Evolutionary conservation across 2,329 filamentous ascomycete species (phyloP).

Genomic region (Cadophora luteo-olivacea): DNA sequence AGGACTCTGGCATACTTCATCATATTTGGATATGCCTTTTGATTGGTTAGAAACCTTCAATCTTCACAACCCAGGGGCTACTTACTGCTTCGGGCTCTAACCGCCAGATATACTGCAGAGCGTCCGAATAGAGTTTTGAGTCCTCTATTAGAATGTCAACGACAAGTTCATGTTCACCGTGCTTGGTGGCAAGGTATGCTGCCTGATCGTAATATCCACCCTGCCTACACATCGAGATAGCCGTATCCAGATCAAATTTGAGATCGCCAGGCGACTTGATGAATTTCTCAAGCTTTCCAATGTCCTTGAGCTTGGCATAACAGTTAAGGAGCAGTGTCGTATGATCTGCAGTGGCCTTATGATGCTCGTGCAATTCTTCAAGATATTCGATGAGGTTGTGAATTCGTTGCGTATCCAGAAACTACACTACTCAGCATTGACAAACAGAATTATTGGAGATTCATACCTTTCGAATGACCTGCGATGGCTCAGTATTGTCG

Average conservation of each 20-base stretch:
- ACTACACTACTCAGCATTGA: conserved; percentile 58
- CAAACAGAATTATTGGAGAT: background rate
- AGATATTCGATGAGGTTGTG: conserved; percentile 97
- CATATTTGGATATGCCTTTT: conserved; percentile 80
- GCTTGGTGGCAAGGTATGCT: conserved; percentile 91
- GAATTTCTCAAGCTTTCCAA: conserved; percentile 93
- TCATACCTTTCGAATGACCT: conserved; percentile 86
- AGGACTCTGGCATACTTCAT: conserved; percentile 96
- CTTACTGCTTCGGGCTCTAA: conserved; percentile 78
- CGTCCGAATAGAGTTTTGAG: conserved; percentile 87
- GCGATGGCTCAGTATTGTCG: conserved; percentile 93
- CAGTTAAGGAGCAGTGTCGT: conserved; percentile 95
- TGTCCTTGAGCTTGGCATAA: conserved; percentile 97
- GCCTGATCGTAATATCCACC: conserved; percentile 97
- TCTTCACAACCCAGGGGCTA: background rate
- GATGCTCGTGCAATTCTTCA: conserved; percentile 93
- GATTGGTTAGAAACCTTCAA: background rate
- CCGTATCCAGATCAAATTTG: conserved; percentile 96
- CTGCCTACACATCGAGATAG: conserved; percentile 96
- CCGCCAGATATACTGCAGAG: conserved; percentile 89
- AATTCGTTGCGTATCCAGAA: conserved; percentile 95
- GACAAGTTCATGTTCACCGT: conserved; percentile 91
- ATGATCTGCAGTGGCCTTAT: conserved; percentile 92
- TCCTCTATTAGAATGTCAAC: conserved; percentile 97
- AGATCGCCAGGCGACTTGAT: conserved; percentile 95